phyloP scores from a whole-genome alignment of 805 yeast genomes.

The Candida glaebosa region DNA sequence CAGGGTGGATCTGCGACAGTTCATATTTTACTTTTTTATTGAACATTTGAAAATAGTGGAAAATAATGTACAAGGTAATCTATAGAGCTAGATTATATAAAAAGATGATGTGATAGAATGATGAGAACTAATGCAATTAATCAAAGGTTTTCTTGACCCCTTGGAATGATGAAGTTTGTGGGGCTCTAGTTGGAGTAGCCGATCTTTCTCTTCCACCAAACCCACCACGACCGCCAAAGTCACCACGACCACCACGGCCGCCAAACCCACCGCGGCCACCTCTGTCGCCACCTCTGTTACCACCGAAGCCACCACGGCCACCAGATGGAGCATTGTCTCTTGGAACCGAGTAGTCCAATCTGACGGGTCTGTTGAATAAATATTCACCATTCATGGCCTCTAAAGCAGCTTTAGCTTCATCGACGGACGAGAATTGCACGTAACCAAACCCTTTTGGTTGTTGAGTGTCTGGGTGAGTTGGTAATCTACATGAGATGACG shows the following conservation, averaged over 20 bases:
- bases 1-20: too few species aligned
- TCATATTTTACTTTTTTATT: too few species aligned
- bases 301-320: constrained; percentile 42
- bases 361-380: constrained; percentile 87
- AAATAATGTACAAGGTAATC: constrained; percentile 6
- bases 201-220: constrained; percentile 40
- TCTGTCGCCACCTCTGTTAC: constrained; percentile 28
- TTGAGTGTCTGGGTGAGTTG: constrained; percentile 98
- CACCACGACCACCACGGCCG: constrained; percentile 42
- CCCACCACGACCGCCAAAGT: constrained; percentile 32
- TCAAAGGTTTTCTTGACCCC: constrained; percentile 85
- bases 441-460: constrained; percentile 99
- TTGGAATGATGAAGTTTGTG: constrained; percentile 66
- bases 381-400: constrained; percentile 85
- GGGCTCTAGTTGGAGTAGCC: constrained; percentile 63
- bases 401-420: constrained; percentile 86
- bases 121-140: constrained; percentile 26
- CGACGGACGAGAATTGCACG: constrained; percentile 83
- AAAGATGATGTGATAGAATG: background rate
- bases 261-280: constrained; percentile 43
- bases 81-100: constrained; percentile 2
- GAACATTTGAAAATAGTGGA: background rate
- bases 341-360: constrained; percentile 94
- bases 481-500: constrained; percentile 87
- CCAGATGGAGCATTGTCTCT: constrained; percentile 50